Conservation (phyloP, 257 asterid species). For the Ilex aquifolium region DNA sequence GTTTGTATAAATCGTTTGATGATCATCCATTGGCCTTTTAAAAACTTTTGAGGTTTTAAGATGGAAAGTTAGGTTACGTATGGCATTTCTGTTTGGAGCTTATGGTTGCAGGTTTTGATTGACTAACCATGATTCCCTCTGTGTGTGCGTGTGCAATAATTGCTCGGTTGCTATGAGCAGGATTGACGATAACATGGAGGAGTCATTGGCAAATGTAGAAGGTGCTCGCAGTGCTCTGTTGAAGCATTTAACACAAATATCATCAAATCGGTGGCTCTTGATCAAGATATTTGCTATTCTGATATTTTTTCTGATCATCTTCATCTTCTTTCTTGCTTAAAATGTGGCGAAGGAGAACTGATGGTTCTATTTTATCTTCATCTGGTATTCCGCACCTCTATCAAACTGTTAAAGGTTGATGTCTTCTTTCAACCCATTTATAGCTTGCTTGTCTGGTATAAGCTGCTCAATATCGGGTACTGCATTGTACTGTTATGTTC, state of each 20-base stretch:
- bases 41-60: too few species aligned
- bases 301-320: conserved; percentile 53
- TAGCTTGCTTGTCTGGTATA: background rate
- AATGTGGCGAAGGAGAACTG: background rate
- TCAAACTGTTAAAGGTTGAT: background rate
- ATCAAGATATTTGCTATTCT: conserved; percentile 65
- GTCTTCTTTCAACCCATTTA: background rate
- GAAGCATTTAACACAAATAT: conserved; percentile 58
- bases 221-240: conserved; percentile 70
- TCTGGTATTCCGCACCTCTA: background rate
- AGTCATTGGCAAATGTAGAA: conserved; percentile 68
- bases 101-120: background rate
- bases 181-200: conserved; percentile 86
- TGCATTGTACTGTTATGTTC: too few species aligned
- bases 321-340: conserved; percentile 54
- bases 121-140: background rate
- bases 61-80: too few species aligned
- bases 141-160: background rate
- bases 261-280: conserved; percentile 83
- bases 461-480: background rate
- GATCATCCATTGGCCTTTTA: too few species aligned
- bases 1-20: too few species aligned
- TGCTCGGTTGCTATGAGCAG: conserved; percentile 29
- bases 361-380: too few species aligned
- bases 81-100: too few species aligned